Evolutionary conservation across 495 filamentous ascomycete species (phyloP), one percentile per base, ranked within the genome.

Genomic region (Margaritispora aquatica): DNA sequence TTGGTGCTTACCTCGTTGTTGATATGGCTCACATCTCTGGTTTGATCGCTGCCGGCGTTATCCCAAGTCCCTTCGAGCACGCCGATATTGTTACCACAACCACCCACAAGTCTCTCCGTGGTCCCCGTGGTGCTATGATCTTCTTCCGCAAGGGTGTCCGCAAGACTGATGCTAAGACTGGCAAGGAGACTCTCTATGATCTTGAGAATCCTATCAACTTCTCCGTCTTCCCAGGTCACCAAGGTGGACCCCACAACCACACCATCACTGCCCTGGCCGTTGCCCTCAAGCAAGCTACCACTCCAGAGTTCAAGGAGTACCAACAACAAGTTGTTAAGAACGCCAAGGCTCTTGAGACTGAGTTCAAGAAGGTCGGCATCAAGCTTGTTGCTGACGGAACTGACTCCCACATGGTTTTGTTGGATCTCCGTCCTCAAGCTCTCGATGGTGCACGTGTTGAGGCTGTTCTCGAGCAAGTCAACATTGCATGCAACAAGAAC

Each of bases 1-100:
- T 95, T 58, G 92, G 92, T 60, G 90, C 92, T 58, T 97, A 97
- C 77, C 85, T 99, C 50, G 82, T 97, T 51, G 90, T 93, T 51
- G 95, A 99, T 68, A 99, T 99, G 88, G 95, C 95, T 52, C 95
- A 99, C 75, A 97, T 99, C 71, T 97, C 95, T 19, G 95, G 95
- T 65, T 81, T 99, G 49, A 88, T 97, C 56, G 89, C 95, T 63
- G 88, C 89, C 60, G 90, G 87, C 66, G 93, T 96, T 69, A 96
- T 97, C 66, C 90, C 93, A 61, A 90, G 89, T 55, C 95, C 95
- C 26, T 99, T 99, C 79, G 80, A 86, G 63, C 81, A 96, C 68
- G 92, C 93, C 59, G 95, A 97, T 73, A 88, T 99, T 56, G 95
- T 99, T 58, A 99, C 95, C 61, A 99, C 95, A 57, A 99, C 95